Conservation (phyloP, 768 basidiomycete genomes). For the Boletus reticulatus region DNA sequence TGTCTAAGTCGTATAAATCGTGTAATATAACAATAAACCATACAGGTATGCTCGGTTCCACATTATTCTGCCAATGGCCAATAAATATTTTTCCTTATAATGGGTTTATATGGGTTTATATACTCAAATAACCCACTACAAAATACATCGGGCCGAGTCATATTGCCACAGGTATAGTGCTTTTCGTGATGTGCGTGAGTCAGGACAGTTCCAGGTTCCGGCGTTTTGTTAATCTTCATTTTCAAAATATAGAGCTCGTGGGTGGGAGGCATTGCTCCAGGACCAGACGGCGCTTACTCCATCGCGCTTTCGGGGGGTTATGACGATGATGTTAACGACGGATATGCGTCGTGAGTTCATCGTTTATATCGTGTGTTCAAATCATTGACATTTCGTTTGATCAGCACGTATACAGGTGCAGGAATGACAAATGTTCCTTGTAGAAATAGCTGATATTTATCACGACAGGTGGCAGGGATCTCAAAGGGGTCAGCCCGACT, state of each 20-base stretch:
- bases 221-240: not conserved
- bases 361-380: no score
- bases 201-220: not conserved
- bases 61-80: no score
- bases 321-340: constrained; percentile 80
- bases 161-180: no score
- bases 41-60: no score
- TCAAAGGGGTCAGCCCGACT: constrained; percentile 50
- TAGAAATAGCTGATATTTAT: not conserved
- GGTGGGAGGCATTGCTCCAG: constrained; percentile 73
- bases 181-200: no score
- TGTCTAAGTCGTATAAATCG: no score
- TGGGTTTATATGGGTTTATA: no score
- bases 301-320: constrained; percentile 89
- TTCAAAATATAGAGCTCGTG: constrained; percentile 52
- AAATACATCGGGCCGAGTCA: no score
- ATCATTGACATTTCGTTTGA: not conserved
- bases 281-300: constrained; percentile 72
- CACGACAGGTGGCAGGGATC: constrained; percentile 70
- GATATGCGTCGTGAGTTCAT: constrained; percentile 75
- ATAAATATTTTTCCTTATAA: no score
- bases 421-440: constrained; percentile 36
- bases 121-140: no score
- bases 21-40: no score
- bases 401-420: constrained; percentile 78